Evolutionary conservation across 169 alveolate species (phyloP).

Genomic region (Plasmodium yoelii): DNA sequence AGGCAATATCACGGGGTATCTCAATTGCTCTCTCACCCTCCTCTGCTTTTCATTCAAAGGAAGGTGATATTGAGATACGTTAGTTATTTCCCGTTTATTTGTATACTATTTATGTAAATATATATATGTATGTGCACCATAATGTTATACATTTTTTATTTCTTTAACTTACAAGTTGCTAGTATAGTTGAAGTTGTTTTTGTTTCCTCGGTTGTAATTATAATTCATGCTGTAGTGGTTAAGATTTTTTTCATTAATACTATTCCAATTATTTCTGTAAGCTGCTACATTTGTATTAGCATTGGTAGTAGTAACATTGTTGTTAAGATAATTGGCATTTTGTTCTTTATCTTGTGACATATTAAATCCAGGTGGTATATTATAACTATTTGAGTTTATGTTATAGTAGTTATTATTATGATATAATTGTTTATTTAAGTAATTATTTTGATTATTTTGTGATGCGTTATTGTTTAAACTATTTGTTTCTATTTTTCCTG

Average conservation of each 20-base stretch:
- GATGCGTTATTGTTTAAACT: constrained; percentile 16
- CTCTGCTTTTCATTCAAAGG: too few relatives aligned
- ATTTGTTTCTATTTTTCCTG: constrained; percentile 61
- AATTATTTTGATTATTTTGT: constrained; percentile 37
- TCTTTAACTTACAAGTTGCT: constrained; percentile 52
- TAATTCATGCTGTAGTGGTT: constrained; percentile 57
- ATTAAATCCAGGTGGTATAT: constrained; percentile 58
- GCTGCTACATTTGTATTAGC: constrained; percentile 34
- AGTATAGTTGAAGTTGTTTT: constrained; percentile 48
- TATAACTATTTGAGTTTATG: constrained; percentile 44
- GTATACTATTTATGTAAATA: too few relatives aligned
- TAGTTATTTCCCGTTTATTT: too few relatives aligned
- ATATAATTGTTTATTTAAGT: constrained; percentile 30
- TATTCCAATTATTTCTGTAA: constrained; percentile 58
- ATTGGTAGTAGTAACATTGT: constrained; percentile 38
- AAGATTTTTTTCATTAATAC: constrained; percentile 60
- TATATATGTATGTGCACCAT: too few relatives aligned
- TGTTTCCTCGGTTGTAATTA: constrained; percentile 43
- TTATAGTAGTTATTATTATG: constrained; percentile 53
- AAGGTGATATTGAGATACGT: too few relatives aligned
- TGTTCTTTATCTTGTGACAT: constrained; percentile 73
- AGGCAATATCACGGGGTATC: too few relatives aligned
- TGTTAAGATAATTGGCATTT: constrained; percentile 27
- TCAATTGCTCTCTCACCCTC: too few relatives aligned
- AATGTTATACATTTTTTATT: too few relatives aligned